A percentile compares a stretch with the other conserved stretches of the same genome.
Conservation (phyloP, 23 red algal species). For the Gracilaria domingensis region DNA sequence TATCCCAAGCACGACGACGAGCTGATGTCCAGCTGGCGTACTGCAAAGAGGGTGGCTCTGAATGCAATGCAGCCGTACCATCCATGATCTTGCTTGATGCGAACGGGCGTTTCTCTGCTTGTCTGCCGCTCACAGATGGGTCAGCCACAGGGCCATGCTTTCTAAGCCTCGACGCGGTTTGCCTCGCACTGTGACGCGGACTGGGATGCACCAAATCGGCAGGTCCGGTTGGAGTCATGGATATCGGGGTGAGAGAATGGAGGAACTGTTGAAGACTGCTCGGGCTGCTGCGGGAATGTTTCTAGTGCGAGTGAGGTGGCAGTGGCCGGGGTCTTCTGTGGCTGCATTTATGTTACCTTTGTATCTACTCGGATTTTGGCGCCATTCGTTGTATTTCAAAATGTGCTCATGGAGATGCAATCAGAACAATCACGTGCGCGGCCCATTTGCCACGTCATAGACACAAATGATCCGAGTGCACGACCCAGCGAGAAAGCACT, state of each 20-base stretch:
- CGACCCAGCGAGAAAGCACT: no score
- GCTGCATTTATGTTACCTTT: background rate
- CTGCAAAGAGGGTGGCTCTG: background rate
- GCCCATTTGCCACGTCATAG: background rate
- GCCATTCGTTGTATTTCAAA: background rate
- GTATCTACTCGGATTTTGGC: background rate
- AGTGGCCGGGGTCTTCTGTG: background rate
- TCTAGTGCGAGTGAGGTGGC: background rate
- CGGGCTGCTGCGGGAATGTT: no score
- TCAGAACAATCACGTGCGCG: background rate
- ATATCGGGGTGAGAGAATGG: background rate
- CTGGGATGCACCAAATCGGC: background rate
- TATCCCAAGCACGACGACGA: slow-evolving; percentile 33
- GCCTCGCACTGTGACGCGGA: background rate
- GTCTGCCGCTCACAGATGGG: background rate
- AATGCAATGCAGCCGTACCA: background rate
- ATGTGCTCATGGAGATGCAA: background rate
- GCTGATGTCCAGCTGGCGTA: slow-evolving; percentile 21
- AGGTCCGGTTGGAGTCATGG: background rate
- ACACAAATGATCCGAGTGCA: no score
- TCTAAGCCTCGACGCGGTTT: background rate
- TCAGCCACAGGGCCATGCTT: background rate
- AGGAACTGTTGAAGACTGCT: background rate
- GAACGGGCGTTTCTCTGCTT: background rate
- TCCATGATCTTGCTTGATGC: background rate